These are phyloP conservation scores for Scutellaria minor DNA, from an alignment of 257 asterid genomes.

Conservation along the genomic window DNA sequence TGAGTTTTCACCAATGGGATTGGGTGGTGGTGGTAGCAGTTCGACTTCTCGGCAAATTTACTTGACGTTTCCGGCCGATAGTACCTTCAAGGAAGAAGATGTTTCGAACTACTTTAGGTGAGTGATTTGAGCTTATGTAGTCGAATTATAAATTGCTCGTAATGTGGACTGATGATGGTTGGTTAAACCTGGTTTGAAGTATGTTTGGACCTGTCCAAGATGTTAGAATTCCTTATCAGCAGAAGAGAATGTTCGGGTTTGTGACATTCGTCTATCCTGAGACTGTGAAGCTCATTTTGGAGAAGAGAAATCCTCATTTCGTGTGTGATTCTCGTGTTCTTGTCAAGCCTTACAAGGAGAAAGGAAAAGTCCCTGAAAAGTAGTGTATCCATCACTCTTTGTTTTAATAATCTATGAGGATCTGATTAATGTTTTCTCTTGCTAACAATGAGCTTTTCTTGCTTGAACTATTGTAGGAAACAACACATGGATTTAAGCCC, in stretches of 20 bases:
- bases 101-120: constrained; percentile 93
- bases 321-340: constrained; percentile 99
- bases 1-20: constrained; percentile 61
- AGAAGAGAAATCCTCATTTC: constrained; percentile 97
- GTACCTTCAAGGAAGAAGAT: constrained; percentile 93
- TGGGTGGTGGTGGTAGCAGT: constrained; percentile 44
- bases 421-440: not conserved
- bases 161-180: constrained; percentile 33
- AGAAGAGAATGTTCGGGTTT: constrained; percentile 96
- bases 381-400: constrained; percentile 29
- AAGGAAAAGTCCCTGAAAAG: constrained; percentile 87
- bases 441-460: not conserved
- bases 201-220: constrained; percentile 96
- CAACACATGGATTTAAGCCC: constrained; percentile 84
- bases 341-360: constrained; percentile 98
- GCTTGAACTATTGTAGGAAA: constrained; percentile 51
- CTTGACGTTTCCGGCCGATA: constrained; percentile 96
- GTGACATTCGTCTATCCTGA: constrained; percentile 86
- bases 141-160: not conserved
- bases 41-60: constrained; percentile 84
- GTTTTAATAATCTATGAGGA: not conserved
- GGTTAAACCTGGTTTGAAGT: constrained; percentile 46
- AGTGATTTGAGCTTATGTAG: not conserved
- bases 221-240: constrained; percentile 98
- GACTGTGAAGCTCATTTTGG: constrained; percentile 89